Base-by-base conservation (phyloP, 2,329 filamentous ascomycete genomes). In the Xylariaceae sp. region DNA sequence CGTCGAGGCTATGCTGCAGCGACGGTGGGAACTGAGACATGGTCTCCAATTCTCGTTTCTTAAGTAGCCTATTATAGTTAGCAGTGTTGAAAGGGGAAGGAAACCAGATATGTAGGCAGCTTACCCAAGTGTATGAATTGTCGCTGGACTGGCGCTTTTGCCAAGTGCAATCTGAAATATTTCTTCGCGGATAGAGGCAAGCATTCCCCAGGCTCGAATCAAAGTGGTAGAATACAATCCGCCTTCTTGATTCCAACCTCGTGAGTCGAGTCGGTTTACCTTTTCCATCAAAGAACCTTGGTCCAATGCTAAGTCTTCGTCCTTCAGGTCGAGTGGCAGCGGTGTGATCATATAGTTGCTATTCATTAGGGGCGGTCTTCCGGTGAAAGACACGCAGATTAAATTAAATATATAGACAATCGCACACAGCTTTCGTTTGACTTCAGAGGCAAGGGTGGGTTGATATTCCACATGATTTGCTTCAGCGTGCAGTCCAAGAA, bases 161-260 rank as follows among this genome's bases (percentile, higher is more conserved):
- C 76, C 76, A 0, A 83, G 66, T 0, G 80, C 79, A 16, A 84
- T 71, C 57, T 84, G 79, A 2, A 85, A 70, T 4, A 85, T 75
- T 46, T 85, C 80, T 54, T 84, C 80, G 1, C 77, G 71, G 10
- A 84, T 72, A 0, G 71, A 63, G 2, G 76, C 74, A 41, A 83
- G 71, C 12, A 74, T 54, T 9, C 49, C 39, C 1, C 64, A 60
- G 5, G 60, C 62, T 16, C 64, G 62, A 18, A 61, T 57, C 47
- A 67, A 49, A 1, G 72, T 74, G 7, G 69, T 57, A 5, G 67
- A 57, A 37, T 69, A 63, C 1, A 72, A 51, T 9, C 57, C 44
- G 1, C 66, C 68, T 19, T 65, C 62, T 0, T 59, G 67, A 49
- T 70, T 73, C 73, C 73, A 74, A 0, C 73, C 73, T 9, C 66